These are phyloP conservation scores for Aspergillus viridinutans DNA, from an alignment of 2,329 filamentous ascomycete species.

Conservation along the genomic window DNA sequence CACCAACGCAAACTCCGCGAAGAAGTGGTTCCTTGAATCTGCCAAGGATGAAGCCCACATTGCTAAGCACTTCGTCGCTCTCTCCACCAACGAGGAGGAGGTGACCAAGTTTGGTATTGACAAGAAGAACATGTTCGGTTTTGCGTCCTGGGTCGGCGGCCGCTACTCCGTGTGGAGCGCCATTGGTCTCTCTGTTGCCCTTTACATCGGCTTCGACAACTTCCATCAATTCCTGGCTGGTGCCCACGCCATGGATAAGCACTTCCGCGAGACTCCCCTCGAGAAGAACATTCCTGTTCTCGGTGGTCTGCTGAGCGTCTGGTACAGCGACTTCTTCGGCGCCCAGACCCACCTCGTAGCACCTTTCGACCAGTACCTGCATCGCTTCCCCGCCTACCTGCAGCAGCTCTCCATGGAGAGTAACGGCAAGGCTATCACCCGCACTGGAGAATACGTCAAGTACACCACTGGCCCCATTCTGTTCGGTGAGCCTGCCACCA, in stretches of 20 bases:
- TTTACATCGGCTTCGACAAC: constrained; percentile 97
- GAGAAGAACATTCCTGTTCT: constrained; percentile 93
- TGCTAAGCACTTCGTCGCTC: constrained; percentile 96
- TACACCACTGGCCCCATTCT: constrained; percentile 96
- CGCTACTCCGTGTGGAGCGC: constrained; percentile 99
- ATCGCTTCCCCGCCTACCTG: constrained; percentile 97
- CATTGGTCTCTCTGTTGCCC: constrained; percentile 87
- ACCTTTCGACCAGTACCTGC: constrained; percentile 98
- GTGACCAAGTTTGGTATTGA: constrained; percentile 99
- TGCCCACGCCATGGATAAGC: constrained; percentile 96
- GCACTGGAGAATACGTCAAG: constrained; percentile 81
- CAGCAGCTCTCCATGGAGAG: constrained; percentile 99
- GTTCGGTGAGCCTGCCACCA: constrained; percentile 97
- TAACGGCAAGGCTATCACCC: constrained; percentile 95
- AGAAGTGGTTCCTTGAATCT: constrained; percentile 89
- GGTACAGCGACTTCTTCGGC: constrained; percentile 99
- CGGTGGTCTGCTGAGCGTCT: constrained; percentile 89
- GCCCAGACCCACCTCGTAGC: constrained; percentile 96
- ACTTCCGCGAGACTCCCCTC: constrained; percentile 87
- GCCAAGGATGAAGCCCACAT: constrained; percentile 71
- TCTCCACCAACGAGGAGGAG: constrained; percentile 92
- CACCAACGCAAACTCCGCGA: constrained; percentile 96
- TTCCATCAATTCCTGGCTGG: constrained; percentile 94
- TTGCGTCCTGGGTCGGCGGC: constrained; percentile 97
- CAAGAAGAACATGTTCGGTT: constrained; percentile 99